A percentile compares a stretch with the other conserved stretches of the same genome.
Evolutionary conservation across 1,284 basidiomycete species (phyloP).

Genomic region (Fomitopsis pinicola): DNA sequence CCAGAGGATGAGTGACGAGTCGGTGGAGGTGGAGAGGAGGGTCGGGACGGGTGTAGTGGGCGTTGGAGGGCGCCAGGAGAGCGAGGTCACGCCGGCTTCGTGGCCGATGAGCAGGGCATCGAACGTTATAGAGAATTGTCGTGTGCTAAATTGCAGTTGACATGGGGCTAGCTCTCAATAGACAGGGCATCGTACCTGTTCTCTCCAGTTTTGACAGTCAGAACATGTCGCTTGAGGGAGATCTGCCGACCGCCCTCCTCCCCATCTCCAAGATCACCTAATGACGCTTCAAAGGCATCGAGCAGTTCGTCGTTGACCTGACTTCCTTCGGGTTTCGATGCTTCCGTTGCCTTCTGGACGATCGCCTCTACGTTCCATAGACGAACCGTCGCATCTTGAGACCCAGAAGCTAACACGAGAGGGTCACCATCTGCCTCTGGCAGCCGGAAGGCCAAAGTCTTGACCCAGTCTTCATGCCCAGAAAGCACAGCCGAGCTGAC

Average conservation of each 20-base stretch:
- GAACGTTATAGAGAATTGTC: constrained; percentile 75
- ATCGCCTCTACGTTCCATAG: constrained; percentile 75
- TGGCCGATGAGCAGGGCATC: constrained; percentile 92
- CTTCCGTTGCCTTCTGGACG: constrained; percentile 20
- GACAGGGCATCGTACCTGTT: constrained; percentile 40
- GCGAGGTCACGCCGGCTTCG: constrained; percentile 85
- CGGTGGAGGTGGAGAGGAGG: constrained; percentile 84
- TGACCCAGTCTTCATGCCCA: constrained; percentile 95
- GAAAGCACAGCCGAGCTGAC: constrained; percentile 59
- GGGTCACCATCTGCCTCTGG: constrained; percentile 30
- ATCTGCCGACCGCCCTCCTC: constrained; percentile 74
- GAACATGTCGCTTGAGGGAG: constrained; percentile 77
- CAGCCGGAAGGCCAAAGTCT: constrained; percentile 65
- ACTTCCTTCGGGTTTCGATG: constrained; percentile 18
- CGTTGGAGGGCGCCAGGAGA: constrained; percentile 67
- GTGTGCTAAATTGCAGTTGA: constrained; percentile 33
- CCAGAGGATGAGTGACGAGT: constrained; percentile 93
- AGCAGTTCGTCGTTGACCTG: constrained; percentile 65
- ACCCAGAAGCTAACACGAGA: constrained; percentile 79
- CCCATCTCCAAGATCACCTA: constrained; percentile 62
- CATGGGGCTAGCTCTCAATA: background rate
- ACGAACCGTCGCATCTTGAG: constrained; percentile 89
- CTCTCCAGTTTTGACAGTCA: constrained; percentile 54
- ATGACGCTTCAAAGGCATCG: constrained; percentile 82
- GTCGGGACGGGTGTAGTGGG: constrained; percentile 34